These are phyloP conservation scores for Fusarium mundagurra DNA, from an alignment of 2,329 filamentous ascomycete species.

Conservation along the genomic window DNA sequence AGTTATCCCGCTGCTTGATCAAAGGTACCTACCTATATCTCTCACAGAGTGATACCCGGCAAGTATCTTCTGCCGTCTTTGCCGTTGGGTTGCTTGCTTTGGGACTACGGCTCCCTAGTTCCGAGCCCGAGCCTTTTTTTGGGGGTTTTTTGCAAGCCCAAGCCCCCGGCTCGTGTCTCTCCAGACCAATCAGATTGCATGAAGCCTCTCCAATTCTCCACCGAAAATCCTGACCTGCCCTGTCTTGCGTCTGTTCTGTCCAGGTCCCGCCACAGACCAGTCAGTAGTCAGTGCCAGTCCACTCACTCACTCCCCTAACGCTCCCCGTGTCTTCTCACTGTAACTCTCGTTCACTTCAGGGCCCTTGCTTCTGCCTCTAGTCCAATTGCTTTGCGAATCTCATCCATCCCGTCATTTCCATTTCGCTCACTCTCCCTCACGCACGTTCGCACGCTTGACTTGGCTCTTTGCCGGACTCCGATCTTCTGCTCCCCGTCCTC, in stretches of 20 bases:
- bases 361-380: constrained; percentile 11
- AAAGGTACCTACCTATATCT: neutral
- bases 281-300: too few species aligned
- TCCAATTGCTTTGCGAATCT: constrained; percentile 5
- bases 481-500: neutral
- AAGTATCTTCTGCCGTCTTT: constrained; percentile 37
- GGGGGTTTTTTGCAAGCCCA: constrained; percentile 5
- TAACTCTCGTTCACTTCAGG: constrained; percentile 1
- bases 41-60: neutral
- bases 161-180: neutral
- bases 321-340: constrained; percentile 2
- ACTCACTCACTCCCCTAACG: neutral
- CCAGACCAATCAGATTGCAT: constrained; percentile 14
- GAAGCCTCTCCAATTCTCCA: neutral
- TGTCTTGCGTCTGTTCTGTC: constrained; percentile 13
- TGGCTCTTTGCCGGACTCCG: constrained; percentile 28
- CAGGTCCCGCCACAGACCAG: constrained; percentile 1
- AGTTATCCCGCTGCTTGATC: neutral
- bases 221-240: constrained; percentile 35
- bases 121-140: constrained; percentile 32
- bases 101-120: constrained; percentile 41
- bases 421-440: neutral
- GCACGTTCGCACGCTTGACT: neutral
- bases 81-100: constrained; percentile 33
- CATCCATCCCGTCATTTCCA: constrained; percentile 18